Base-by-base conservation (phyloP, 1,284 basidiomycete genomes). In the Fomitopsis betulina region DNA sequence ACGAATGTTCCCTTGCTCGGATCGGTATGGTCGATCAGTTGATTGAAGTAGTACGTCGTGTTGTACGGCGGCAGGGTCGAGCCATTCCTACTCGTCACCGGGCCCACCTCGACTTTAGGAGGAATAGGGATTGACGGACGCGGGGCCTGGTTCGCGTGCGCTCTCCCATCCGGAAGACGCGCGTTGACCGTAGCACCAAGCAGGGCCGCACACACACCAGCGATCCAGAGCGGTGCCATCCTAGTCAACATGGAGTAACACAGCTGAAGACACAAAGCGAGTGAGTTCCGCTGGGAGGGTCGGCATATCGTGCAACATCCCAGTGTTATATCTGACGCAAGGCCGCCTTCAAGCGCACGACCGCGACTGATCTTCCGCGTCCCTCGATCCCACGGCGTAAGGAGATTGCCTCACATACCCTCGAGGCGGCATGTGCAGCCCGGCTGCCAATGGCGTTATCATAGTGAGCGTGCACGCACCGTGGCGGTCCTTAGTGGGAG, bases 1-100 rank as follows among this genome's bases (percentile, higher is more conserved):
- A 84, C 76, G 71, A 91, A 91, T 6, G 87, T 91, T n/a, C 88
- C 89, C n/a, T 82, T 73, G n/a, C 74, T 74, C 6, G 86, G 84
- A 57, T 87, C 78, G 58, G 75, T 82, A 69, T 90, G 89, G 71
- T 91, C 87, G 56, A 89, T 86, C 60, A 89, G 73, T 67, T 90
- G 88, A 64, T 84, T 82, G 63, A 90, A 91, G 62, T 73, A 74
- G 71, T 86, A 90, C 2, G 79, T 78, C 53, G 68, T 70, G 64
- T 65, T 67, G 60, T 69, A 68, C 45, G 70, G 68, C 45, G 70
- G 69, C 15, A 72, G 64, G 55, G 56, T 42, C 42, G 66, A 63
- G 47, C 68, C 68, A 59, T 69, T 65, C 55, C 63, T 53, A 56
- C 63, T 63, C 45, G 63, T 65, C 33, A 69, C 65, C n/a, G 61